Evolutionary conservation across 129 eudicot genomes (phyloP).

Genomic region (Oenanthe sinensis): DNA sequence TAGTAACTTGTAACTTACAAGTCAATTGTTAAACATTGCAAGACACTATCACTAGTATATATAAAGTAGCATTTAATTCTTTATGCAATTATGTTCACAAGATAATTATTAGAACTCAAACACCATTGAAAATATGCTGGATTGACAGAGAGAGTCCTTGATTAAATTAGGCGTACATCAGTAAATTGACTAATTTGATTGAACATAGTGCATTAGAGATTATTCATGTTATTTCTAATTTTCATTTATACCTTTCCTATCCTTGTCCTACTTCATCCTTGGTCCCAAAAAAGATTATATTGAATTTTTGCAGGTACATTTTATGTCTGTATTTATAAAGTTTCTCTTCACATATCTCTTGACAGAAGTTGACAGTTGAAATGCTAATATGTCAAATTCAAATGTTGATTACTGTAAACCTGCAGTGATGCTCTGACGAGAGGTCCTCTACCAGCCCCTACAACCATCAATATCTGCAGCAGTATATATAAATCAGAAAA

Average conservation of each 20-base stretch:
- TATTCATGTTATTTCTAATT: not conserved
- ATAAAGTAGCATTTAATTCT: no score
- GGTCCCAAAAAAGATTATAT: not conserved
- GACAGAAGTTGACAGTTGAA: not conserved
- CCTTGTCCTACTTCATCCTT: not conserved
- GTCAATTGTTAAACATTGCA: no score
- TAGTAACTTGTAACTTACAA: no score
- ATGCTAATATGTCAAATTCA: slow-evolving; percentile 1
- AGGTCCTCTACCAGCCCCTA: slow-evolving; percentile 98
- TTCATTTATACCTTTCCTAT: not conserved
- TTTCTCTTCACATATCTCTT: not conserved
- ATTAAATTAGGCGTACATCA: not conserved
- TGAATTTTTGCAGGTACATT: not conserved
- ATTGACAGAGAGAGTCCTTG: not conserved
- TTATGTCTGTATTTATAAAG: not conserved
- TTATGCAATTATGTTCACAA: no score
- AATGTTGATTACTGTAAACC: slow-evolving; percentile 26
- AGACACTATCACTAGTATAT: no score
- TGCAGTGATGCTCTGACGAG: slow-evolving; percentile 95
- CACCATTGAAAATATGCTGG: no score
- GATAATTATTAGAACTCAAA: not conserved
- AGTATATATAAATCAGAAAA: slow-evolving; percentile 7
- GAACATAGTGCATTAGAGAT: not conserved
- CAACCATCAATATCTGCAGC: slow-evolving; percentile 88
- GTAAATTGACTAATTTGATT: not conserved